Conservation (phyloP, 176 grass and related monocot species). For the Chloris gayana region DNA sequence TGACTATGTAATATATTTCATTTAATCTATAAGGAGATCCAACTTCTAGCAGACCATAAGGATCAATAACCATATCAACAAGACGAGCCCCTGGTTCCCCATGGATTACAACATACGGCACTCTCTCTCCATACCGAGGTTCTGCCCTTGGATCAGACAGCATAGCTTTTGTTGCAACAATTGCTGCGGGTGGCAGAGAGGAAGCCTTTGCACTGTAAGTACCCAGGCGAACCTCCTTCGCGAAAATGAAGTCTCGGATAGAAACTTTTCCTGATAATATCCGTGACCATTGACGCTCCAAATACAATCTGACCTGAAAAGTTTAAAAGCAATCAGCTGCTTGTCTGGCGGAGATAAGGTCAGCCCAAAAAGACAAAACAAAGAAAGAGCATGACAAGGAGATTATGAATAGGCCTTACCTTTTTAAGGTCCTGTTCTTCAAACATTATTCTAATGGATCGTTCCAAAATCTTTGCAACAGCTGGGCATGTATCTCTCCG, state of each 20-base stretch:
- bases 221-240: conserved; percentile 85
- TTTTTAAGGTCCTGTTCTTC: conserved; percentile 77
- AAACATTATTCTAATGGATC: conserved; percentile 89
- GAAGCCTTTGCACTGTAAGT: conserved; percentile 70
- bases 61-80: conserved; percentile 84
- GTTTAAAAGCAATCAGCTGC: conserved; percentile 31
- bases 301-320: conserved; percentile 78
- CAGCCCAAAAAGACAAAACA: conserved; percentile 7
- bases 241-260: conserved; percentile 90
- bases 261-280: conserved; percentile 88
- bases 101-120: conserved; percentile 87
- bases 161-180: conserved; percentile 89
- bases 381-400: conserved; percentile 18
- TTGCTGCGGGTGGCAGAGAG: conserved; percentile 85
- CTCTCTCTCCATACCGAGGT: conserved; percentile 77
- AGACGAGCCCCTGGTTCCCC: conserved; percentile 95
- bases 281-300: conserved; percentile 80
- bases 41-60: conserved; percentile 71
- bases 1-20: conserved; percentile 84
- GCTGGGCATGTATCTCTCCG: conserved; percentile 90
- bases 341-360: not conserved
- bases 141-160: conserved; percentile 75
- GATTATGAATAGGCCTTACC: conserved; percentile 51
- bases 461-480: conserved; percentile 91
- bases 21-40: conserved; percentile 80